These are phyloP conservation scores for Fulvia fulva DNA, from an alignment of 2,329 filamentous ascomycete genomes.

Conservation along the genomic window DNA sequence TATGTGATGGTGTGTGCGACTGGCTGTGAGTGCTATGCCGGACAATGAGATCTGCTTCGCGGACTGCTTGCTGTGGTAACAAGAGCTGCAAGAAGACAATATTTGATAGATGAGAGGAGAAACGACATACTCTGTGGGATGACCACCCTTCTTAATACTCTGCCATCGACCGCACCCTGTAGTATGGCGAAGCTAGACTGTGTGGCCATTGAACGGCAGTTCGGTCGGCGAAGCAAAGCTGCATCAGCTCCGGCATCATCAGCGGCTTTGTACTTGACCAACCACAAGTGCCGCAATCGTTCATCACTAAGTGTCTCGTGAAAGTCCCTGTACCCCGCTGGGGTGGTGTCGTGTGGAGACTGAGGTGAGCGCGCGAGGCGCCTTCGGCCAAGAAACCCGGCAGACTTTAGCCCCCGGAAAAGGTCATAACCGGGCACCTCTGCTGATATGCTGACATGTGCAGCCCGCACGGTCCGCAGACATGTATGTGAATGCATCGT, in stretches of 20 bases:
- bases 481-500: background rate
- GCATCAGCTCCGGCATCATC: background rate
- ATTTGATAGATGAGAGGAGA: background rate
- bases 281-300: conserved; percentile 6
- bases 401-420: background rate
- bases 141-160: background rate
- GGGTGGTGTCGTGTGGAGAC: background rate
- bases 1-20: background rate
- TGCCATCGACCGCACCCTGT: background rate
- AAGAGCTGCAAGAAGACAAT: background rate
- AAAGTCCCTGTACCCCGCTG: background rate
- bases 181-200: background rate
- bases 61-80: background rate
- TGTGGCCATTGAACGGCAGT: conserved; percentile 5
- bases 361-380: background rate
- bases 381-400: background rate
- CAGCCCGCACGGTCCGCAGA: background rate
- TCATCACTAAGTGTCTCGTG: background rate
- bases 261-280: background rate
- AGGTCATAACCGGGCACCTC: background rate
- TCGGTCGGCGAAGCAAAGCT: conserved; percentile 5
- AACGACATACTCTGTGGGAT: background rate
- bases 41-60: background rate
- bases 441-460: background rate
- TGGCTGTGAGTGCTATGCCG: background rate